phyloP scores from a whole-genome alignment of 441 rosid species.

The Jatropha multifida region DNA sequence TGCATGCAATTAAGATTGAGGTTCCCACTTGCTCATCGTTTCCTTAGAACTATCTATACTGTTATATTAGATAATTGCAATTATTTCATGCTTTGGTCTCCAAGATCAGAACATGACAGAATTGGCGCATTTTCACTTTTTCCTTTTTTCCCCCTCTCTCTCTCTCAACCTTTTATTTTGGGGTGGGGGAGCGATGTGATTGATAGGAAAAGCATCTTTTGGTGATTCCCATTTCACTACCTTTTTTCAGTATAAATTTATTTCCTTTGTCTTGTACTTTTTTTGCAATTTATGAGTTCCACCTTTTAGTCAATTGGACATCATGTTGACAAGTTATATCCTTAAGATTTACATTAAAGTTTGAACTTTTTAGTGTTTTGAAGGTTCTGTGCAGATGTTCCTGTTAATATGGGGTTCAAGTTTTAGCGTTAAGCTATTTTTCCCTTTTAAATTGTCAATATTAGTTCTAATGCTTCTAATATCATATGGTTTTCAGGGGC shows the following conservation, averaged over 20 bases:
- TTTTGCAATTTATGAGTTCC: background rate
- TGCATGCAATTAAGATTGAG: background rate
- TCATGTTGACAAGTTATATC: background rate
- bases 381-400: background rate
- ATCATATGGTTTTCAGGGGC: constrained; percentile 41
- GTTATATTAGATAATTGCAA: background rate
- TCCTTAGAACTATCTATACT: background rate
- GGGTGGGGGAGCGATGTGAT: background rate
- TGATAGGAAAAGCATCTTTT: background rate
- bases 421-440: background rate
- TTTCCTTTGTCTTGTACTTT: background rate
- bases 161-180: background rate
- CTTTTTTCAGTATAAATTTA: background rate
- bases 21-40: background rate
- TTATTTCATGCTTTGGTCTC: background rate
- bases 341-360: background rate
- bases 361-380: background rate
- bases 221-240: background rate
- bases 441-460: background rate
- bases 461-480: constrained; percentile 24
- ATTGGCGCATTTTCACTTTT: background rate
- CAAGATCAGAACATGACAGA: background rate
- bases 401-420: background rate
- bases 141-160: background rate
- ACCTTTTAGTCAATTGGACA: background rate